Percentiles rank a stretch among this genome's conserved stretches.
Evolutionary conservation across 2,329 filamentous ascomycete genomes (phyloP).

Genomic region (Colletotrichum sp.): DNA sequence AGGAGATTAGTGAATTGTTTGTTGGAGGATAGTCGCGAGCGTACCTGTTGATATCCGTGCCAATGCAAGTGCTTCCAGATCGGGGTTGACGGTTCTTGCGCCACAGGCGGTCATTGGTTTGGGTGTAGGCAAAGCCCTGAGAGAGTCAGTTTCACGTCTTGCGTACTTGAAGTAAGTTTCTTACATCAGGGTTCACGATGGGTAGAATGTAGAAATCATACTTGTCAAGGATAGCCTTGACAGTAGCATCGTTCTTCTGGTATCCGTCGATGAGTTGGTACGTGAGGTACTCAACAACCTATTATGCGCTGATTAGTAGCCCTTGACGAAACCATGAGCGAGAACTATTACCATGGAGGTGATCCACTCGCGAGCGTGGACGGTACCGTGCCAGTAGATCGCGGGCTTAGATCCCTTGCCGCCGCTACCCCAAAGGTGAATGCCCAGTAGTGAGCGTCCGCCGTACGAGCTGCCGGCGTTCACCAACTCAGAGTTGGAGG

Average conservation of each 20-base stretch:
- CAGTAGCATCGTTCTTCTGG: conserved; percentile 34
- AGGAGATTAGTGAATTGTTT: fast-evolving
- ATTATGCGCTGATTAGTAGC: neutral
- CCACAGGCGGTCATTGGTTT: conserved; percentile 63
- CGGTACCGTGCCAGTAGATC: conserved; percentile 60
- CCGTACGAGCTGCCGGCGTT: conserved; percentile 51
- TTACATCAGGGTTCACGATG: conserved; percentile 65
- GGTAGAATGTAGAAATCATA: conserved; percentile 73
- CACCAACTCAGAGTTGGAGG: conserved; percentile 53
- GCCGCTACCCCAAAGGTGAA: conserved; percentile 57
- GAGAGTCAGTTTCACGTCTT: neutral
- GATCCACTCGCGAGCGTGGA: conserved; percentile 68
- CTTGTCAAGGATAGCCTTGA: conserved; percentile 56
- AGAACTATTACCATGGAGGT: conserved; percentile 47
- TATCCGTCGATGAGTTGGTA: conserved; percentile 54
- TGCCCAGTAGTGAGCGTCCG: conserved; percentile 63
- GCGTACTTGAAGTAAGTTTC: neutral
- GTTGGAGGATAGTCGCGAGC: neutral
- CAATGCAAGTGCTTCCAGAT: conserved; percentile 46
- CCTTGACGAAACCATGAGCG: neutral
- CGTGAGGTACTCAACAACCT: conserved; percentile 57
- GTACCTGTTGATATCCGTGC: conserved; percentile 60
- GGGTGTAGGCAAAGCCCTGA: conserved; percentile 63
- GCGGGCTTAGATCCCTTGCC: conserved; percentile 53
- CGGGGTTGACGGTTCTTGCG: conserved; percentile 61